Evolutionary conservation across 139 green algal species (phyloP), one percentile per base, ranked within the genome.

Genomic region (Micromonas commoda): DNA sequence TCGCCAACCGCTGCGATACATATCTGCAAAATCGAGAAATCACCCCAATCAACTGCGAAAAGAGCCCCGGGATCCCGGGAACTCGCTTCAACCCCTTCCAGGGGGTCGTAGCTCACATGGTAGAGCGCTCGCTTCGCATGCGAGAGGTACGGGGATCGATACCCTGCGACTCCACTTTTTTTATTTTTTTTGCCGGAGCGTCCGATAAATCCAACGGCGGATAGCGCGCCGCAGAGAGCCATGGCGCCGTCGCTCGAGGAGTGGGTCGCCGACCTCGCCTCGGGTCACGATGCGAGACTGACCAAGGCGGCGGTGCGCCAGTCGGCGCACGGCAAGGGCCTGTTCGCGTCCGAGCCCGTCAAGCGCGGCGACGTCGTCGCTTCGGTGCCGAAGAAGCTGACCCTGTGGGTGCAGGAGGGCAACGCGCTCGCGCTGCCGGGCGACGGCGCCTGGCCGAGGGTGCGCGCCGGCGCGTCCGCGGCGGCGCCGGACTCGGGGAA

Each of bases 41-140:
- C n/a, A n/a, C n/a, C n/a, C n/a, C n/a, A n/a, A n/a, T n/a, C n/a
- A n/a, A n/a, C n/a, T n/a, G n/a, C n/a, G n/a, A n/a, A n/a, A n/a
- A n/a, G n/a, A n/a, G n/a, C n/a, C n/a, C n/a, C n/a, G n/a, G n/a
- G n/a, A n/a, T n/a, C n/a, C n/a, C n/a, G n/a, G n/a, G n/a, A n/a
- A n/a, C n/a, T n/a, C n/a, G n/a, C n/a, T n/a, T n/a, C n/a, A n/a
- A 57, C 45, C 9, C 45, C 45, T 9, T 23, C 16, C 45, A 70
- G 16, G 63, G 63, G 63, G 63, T 28, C 63, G 63, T 70, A 70
- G 63, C 63, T 70, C 63, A 70, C 6, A 28, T 70, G 63, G 63
- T 19, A 70, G 63, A 70, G 63, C 63, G 63, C 63, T 35, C 63
- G 63, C 63, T 70, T 70, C 63, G 63, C 63, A 70, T 70, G 63